Percentiles rank a stretch among this genome's conserved stretches.
These are phyloP conservation scores for Russula foetens DNA, from an alignment of 768 basidiomycete genomes.

Conservation along the genomic window DNA sequence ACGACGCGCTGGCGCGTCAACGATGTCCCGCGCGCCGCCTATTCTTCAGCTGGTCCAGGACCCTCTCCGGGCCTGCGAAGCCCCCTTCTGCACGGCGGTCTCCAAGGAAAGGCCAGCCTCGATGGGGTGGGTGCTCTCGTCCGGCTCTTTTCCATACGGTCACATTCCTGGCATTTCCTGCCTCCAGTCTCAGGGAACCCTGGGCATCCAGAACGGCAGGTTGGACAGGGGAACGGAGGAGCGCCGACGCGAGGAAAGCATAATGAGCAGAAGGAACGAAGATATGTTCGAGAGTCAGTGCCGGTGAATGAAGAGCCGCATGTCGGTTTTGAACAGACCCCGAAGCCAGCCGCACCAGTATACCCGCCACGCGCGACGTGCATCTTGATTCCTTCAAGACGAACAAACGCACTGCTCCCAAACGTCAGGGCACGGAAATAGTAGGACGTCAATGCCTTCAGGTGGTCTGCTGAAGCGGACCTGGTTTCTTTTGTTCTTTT, in stretches of 20 bases:
- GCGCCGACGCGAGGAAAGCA: slow-evolving; percentile 53
- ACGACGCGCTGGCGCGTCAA: slow-evolving; percentile 84
- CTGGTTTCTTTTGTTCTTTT: slow-evolving; percentile 35
- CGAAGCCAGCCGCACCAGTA: slow-evolving; percentile 98
- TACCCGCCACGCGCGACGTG: slow-evolving; percentile 94
- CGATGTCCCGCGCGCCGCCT: slow-evolving; percentile 70
- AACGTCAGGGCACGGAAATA: slow-evolving; percentile 74
- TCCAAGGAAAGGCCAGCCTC: slow-evolving; percentile 90
- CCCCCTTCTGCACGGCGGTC: slow-evolving; percentile 59
- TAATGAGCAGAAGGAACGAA: slow-evolving; percentile 79
- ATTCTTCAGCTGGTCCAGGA: slow-evolving; percentile 69
- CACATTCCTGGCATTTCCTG: slow-evolving; percentile 98
- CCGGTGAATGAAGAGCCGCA: not conserved
- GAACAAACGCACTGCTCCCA: slow-evolving; percentile 76
- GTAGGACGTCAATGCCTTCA: slow-evolving; percentile 69
- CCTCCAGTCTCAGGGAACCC: slow-evolving; percentile 91
- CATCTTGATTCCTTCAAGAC: slow-evolving; percentile 67
- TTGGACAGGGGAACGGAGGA: slow-evolving; percentile 62
- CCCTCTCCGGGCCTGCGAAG: slow-evolving; percentile 73
- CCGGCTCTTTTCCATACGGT: slow-evolving; percentile 88
- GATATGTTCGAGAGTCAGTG: slow-evolving; percentile 41
- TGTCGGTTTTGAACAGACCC: slow-evolving; percentile 40
- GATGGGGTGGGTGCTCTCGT: slow-evolving; percentile 78
- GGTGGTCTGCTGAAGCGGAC: slow-evolving; percentile 70
- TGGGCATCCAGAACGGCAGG: slow-evolving; percentile 87